A percentile compares a stretch with the other conserved stretches of the same genome.
Evolutionary conservation across 73 alveolate genomes (phyloP).

Genomic region (Stentor coeruleus): DNA sequence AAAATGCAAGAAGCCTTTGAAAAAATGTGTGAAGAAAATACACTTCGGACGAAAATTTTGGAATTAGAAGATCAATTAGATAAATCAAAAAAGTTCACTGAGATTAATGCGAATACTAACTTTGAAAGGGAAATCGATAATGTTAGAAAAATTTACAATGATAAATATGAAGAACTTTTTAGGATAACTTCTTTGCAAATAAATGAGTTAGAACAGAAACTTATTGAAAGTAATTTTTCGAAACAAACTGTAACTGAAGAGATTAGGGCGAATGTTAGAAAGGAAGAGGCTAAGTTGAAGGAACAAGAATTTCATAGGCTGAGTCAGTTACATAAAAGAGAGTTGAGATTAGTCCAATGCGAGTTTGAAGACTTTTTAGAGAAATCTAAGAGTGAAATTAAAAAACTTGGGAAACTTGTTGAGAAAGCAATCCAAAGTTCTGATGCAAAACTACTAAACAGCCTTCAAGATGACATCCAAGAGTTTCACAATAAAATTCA

Average conservation of each 20-base stretch:
- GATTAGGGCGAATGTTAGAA: not conserved
- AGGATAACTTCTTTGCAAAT: conserved; percentile 11
- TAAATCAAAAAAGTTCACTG: not conserved
- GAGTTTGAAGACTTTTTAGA: conserved; percentile 1
- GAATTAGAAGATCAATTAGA: conserved; percentile 4
- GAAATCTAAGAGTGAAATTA: not conserved
- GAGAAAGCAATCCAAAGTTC: not conserved
- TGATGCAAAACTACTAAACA: not conserved
- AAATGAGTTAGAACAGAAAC: conserved; percentile 6
- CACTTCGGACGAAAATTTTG: not conserved
- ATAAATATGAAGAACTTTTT: conserved; percentile 17
- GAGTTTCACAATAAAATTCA: not conserved
- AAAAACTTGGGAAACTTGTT: not conserved
- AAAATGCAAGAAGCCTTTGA: not conserved
- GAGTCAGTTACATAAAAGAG: conserved; percentile 13
- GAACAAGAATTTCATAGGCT: conserved; percentile 14
- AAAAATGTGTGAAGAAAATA: not conserved
- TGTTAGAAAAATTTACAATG: conserved; percentile 14
- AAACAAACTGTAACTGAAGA: not conserved
- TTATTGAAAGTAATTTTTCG: not conserved
- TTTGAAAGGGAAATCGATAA: conserved; percentile 1
- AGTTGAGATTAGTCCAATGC: not conserved
- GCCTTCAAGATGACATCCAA: conserved; percentile 5
- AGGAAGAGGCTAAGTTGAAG: not conserved
- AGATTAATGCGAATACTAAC: not conserved